These are phyloP conservation scores for Eutrema yunnanense DNA, from an alignment of 345 rosid genomes.

Conservation along the genomic window DNA sequence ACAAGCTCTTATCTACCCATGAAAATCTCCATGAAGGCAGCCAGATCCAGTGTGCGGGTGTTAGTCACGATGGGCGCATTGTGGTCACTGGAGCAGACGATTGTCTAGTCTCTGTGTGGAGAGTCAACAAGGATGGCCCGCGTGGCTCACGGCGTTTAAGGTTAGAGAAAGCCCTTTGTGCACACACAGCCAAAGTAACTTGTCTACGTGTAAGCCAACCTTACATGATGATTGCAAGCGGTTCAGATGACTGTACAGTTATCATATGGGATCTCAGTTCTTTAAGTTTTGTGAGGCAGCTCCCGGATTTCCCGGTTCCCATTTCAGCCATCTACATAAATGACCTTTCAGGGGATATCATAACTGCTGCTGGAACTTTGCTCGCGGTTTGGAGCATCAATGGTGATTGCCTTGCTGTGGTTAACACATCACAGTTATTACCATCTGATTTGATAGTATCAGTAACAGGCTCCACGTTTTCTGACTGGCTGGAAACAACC, in stretches of 20 bases:
- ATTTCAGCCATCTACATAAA: slow-evolving; percentile 77
- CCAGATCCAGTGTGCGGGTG: slow-evolving; percentile 76
- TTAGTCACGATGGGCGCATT: slow-evolving; percentile 81
- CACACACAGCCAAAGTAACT: slow-evolving; percentile 66
- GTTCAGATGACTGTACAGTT: slow-evolving; percentile 87
- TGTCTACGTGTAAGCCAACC: slow-evolving; percentile 92
- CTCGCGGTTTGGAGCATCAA: slow-evolving; percentile 94
- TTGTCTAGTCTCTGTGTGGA: slow-evolving; percentile 76
- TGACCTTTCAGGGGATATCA: slow-evolving; percentile 79
- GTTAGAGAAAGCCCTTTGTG: slow-evolving; percentile 68
- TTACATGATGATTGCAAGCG: slow-evolving; percentile 85
- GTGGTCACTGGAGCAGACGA: slow-evolving; percentile 89
- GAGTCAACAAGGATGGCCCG: slow-evolving; percentile 51
- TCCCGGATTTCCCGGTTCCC: slow-evolving; percentile 64
- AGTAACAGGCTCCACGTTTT: slow-evolving; percentile 60
- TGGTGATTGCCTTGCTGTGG: slow-evolving; percentile 83
- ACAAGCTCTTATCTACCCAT: slow-evolving; percentile 73
- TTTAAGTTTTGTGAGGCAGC: slow-evolving; percentile 67
- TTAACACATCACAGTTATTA: slow-evolving; percentile 59
- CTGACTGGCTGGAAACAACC: slow-evolving; percentile 81
- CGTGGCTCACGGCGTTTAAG: slow-evolving; percentile 44
- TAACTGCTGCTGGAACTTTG: slow-evolving; percentile 80
- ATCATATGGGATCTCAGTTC: slow-evolving; percentile 93
- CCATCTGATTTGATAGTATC: slow-evolving; percentile 83
- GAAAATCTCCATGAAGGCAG: slow-evolving; percentile 92